These are phyloP conservation scores for Physcomitrellopsis africana DNA, from an alignment of 225 moss, liverwort and hornwort genomes.

Conservation along the genomic window DNA sequence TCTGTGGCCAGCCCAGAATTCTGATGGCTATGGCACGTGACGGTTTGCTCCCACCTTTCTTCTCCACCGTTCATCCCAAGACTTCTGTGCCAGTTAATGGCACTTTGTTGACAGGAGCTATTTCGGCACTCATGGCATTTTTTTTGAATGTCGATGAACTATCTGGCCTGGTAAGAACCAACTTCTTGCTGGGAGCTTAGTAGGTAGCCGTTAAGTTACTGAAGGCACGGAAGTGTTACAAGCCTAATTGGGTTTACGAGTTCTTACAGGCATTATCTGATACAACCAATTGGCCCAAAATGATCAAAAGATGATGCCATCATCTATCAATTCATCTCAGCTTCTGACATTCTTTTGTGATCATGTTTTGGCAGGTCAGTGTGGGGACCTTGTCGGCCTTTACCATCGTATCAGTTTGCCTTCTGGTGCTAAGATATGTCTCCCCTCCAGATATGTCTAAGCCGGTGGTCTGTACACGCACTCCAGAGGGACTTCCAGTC, in stretches of 20 bases:
- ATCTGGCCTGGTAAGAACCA: slow-evolving; percentile 77
- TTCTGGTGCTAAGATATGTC: slow-evolving; percentile 76
- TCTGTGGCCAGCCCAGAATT: slow-evolving; percentile 92
- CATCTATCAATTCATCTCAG: neutral
- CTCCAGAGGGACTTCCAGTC: slow-evolving; percentile 42
- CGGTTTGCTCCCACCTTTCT: slow-evolving; percentile 86
- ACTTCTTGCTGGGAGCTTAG: neutral
- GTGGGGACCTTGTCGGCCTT: slow-evolving; percentile 94
- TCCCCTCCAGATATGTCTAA: slow-evolving; percentile 54
- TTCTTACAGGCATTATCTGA: neutral
- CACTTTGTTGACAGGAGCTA: slow-evolving; percentile 64
- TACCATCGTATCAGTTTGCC: slow-evolving; percentile 79
- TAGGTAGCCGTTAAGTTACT: neutral
- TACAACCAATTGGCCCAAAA: neutral
- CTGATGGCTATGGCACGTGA: slow-evolving; percentile 99
- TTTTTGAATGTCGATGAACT: slow-evolving; percentile 88
- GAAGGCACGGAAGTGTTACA: neutral
- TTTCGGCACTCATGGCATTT: slow-evolving; percentile 73
- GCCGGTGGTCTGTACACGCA: slow-evolving; percentile 16
- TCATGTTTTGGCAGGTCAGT: slow-evolving; percentile 63
- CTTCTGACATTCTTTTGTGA: neutral
- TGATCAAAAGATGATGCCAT: neutral
- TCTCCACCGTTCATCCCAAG: slow-evolving; percentile 59
- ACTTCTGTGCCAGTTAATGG: slow-evolving; percentile 90
- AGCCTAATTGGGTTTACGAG: neutral